Evolutionary conservation across 805 yeast genomes (phyloP), one percentile per base, ranked within the genome.

Genomic region (Candida caryicola): DNA sequence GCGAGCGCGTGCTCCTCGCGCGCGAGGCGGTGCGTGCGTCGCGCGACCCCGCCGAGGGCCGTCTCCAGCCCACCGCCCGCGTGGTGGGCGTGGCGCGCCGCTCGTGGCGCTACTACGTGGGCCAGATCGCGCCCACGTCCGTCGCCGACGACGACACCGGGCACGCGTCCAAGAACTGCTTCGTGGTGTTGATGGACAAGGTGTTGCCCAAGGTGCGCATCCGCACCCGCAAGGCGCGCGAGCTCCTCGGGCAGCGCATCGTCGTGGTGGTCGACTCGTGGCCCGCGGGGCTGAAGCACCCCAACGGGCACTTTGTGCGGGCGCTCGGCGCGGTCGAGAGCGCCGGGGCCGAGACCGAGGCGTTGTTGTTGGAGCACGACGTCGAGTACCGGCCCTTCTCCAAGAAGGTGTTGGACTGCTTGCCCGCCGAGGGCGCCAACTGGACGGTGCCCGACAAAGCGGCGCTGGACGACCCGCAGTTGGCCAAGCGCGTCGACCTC

Each of bases 321-420:
- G 74, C 82, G 30, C 72, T 93, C 23, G 99, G 99, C 46, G 90
- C 78, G 14, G 78, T 91, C 34, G 99, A 93, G 64, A 81, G 89
- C 43, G 86, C 85, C 33, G 86, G 83, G 52, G 98, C 99, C 2
- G 99, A 93, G 64, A 91, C 96, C 8, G 98, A 93, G 57, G 96
- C 98, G 1, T 69, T 93, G 38, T 65, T 93, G 35, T 66, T 93
- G 41, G 99, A 93, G 58, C 96, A 93, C 57, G 97, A 91, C 56
- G 96, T 93, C 18, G 98, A 93, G 55, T 93, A 89, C 59, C 77
- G 96, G 50, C 99, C 98, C 18, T 93, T 93, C 59, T 82, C 97
- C 4, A 87, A 87, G 51, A 79, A 88, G 38, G 99, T 95, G 0
- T 69, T 93, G 55, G 93, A 80, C 39, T 93, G 99, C 67, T 71